Base-by-base conservation (phyloP, 257 asterid genomes). In the Asclepias syriaca region DNA sequence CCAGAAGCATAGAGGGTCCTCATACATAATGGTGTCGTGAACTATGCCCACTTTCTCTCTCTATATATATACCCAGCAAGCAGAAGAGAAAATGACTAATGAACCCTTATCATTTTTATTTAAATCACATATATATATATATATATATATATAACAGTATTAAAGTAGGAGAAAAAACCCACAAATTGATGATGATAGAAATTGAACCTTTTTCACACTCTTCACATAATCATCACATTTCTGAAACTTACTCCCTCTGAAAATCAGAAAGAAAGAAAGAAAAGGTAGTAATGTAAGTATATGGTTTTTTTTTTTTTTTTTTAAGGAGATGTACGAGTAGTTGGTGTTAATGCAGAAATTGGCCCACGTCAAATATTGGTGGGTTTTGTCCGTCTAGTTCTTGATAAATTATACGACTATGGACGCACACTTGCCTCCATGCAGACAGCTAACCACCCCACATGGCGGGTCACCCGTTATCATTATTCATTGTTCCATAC, bases 321-420 rank as follows among this genome's bases (percentile, higher is more conserved):
- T 11, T 2, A 24, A 24, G 27, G 27, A 24, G 27, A 24, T 24
- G 18, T 49, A 64, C 57, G 27, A 45, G 68, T 49, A 68, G 68
- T 64, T 40, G 24, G 56, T 67, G 69, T 74, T 63, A 75, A 68
- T 75, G 77, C 63, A 61, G 53, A 50, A 71, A 68, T 43, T 50
- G 84, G 78, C 61, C 76, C 84, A 72, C 63, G 53, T 74, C 82
- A 71, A 81, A 68, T 65, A 82, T 74, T 81, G 80, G 85, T 84
- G 83, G 82, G 75, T 76, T 78, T 81, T 76, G 82, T 84, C 84
- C 69, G 45, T 22, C 67, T 24, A 74, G 64, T 66, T 72, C 73
- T 78, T 21, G 60, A 71, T 74, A 55, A 64, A 65, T 51, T 49
- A 60, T 72, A 70, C 68, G 81, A 80, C 79, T 57, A 74, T 43